Evolutionary conservation across 2,329 filamentous ascomycete genomes (phyloP).

Genomic region (Penicillium brasilianum): DNA sequence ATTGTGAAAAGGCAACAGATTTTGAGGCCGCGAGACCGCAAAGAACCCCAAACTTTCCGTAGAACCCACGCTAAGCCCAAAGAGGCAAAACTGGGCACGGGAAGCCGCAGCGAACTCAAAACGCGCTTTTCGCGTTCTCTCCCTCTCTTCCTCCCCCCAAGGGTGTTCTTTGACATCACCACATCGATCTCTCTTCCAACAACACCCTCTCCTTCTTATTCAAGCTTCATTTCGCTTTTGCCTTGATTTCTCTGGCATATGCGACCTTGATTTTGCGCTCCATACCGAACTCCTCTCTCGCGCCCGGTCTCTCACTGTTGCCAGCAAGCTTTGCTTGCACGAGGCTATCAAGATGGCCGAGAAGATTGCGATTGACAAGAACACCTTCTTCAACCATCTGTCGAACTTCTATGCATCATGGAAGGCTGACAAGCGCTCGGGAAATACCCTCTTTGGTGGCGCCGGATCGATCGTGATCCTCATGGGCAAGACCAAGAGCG

Average conservation of each 20-base stretch:
- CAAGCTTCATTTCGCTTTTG: neutral
- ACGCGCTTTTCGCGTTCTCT: slow-evolving; percentile 36
- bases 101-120: slow-evolving; percentile 20
- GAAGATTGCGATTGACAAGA: slow-evolving; percentile 94
- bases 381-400: slow-evolving; percentile 90
- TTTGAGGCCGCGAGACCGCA: neutral
- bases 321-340: slow-evolving; percentile 23
- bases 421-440: slow-evolving; percentile 93
- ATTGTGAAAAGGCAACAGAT: neutral
- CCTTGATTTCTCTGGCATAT: slow-evolving; percentile 5
- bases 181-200: slow-evolving; percentile 2
- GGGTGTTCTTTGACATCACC: slow-evolving; percentile 12
- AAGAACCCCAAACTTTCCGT: neutral
- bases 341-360: slow-evolving; percentile 60
- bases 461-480: slow-evolving; percentile 84
- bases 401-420: slow-evolving; percentile 85
- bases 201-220: neutral
- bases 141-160: slow-evolving; percentile 10
- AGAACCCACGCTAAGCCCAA: slow-evolving; percentile 21
- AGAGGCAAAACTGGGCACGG: slow-evolving; percentile 31
- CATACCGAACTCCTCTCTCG: slow-evolving; percentile 1
- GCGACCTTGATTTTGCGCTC: slow-evolving; percentile 10
- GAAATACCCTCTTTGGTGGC: slow-evolving; percentile 83
- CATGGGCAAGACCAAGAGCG: slow-evolving; percentile 88
- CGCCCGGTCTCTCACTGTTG: slow-evolving; percentile 17